Base-by-base conservation (phyloP, 192 early-diverging fungal genomes). In the Podila clonocystis region DNA sequence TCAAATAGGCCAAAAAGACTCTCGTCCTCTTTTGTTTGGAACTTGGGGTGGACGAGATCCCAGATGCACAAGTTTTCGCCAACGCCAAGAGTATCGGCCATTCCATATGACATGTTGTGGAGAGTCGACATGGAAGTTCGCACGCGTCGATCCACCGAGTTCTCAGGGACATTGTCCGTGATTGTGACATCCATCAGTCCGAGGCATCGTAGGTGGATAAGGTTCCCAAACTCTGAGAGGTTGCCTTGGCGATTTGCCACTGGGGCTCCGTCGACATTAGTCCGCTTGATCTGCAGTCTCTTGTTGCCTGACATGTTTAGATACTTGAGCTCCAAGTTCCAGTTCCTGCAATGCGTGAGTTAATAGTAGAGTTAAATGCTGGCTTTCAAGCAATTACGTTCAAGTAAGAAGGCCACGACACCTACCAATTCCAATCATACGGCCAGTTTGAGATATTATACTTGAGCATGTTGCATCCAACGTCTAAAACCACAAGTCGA, bases 371-470 rank as follows among this genome's bases (percentile, higher is more conserved):
- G n/a, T 36, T 28, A 36, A 45, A 22, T 70, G 22, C 28, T 22
- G 22, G 36, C 9, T n/a, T 28, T 29, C 33, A 28, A 73, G 34
- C 4, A 20, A 20, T 3, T 2, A 30, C 17, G 20, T 11, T n/a
- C 9, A 30, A 22, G 7, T 12, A 26, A 0, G 3, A 45, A 45
- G 38, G 24, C 5, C 41, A 30, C 19, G 11, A 0, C 48, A 29
- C 71, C 60, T 85, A 89, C 94, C 96, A 97, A 74, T 97, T 97
- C 96, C 96, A 97, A 73, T 97, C 96, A 76, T 94, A 96, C 17
- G 93, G 94, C 95, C 95, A 97, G 82, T 97, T 97, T 49, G 94
- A 90, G 65, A 96, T 95, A 72, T 97, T 97, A 82, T 96, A 97
- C 85, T 95, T 95, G 58, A 97, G 85, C 33, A 90, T 87, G 65